These are phyloP conservation scores for Cordia subcordata DNA, from an alignment of 257 asterid genomes.

Conservation along the genomic window DNA sequence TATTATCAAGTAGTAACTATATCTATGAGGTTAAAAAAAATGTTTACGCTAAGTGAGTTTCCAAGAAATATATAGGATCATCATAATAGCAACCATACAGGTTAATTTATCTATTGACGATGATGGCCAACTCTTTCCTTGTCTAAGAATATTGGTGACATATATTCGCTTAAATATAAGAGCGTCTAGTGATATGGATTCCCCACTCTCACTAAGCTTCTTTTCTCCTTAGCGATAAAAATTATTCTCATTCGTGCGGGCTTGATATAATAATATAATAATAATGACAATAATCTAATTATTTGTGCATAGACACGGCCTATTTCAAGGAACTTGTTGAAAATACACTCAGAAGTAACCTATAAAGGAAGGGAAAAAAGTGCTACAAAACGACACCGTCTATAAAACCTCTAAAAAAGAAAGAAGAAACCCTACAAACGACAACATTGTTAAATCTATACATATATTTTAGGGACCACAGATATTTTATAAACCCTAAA, in stretches of 20 bases:
- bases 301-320: constrained; percentile 21
- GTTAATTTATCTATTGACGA: too few species aligned
- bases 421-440: too few species aligned
- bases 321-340: constrained; percentile 15
- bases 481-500: too few species aligned
- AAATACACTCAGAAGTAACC: neutral
- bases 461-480: too few species aligned
- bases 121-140: constrained; percentile 12
- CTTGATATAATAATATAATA: constrained; percentile 5
- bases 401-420: too few species aligned
- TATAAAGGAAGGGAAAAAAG: too few species aligned
- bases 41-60: too few species aligned
- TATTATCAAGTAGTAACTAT: neutral
- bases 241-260: constrained; percentile 57
- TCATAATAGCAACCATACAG: too few species aligned
- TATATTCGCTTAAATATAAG: constrained; percentile 40
- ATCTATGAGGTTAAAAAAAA: too few species aligned
- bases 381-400: too few species aligned
- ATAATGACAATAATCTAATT: constrained; percentile 5
- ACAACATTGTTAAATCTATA: too few species aligned
- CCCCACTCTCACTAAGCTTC: constrained; percentile 27
- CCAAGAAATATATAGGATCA: too few species aligned
- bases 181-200: constrained; percentile 40
- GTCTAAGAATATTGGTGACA: constrained; percentile 42
- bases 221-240: constrained; percentile 14